phyloP scores from a whole-genome alignment of 441 rosid species.

The Populus tomentosa region DNA sequence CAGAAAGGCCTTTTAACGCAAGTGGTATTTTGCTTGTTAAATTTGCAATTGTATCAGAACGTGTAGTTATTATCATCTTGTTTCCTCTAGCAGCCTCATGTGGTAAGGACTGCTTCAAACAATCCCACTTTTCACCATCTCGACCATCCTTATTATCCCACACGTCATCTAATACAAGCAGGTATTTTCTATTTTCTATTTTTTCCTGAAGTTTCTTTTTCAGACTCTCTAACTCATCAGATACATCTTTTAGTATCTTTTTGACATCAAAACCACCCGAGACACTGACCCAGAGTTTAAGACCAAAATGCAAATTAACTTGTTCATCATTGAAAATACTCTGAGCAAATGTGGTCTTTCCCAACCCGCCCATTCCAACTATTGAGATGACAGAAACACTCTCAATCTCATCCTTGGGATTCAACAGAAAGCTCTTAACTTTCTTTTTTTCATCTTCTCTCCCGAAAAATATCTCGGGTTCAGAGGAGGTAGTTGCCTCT shows the following conservation, averaged over 20 bases:
- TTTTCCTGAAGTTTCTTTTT: background rate
- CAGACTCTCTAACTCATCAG: conserved; percentile 4
- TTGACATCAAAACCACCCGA: conserved; percentile 15
- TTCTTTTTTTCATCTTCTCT: conserved; percentile 16
- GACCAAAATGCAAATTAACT: conserved; percentile 2
- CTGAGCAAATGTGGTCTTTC: conserved; percentile 35
- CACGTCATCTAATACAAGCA: conserved; percentile 32
- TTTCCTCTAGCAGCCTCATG: conserved; percentile 18
- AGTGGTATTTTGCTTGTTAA: background rate
- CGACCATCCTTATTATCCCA: conserved; percentile 8
- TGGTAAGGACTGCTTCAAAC: background rate
- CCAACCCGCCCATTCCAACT: conserved; percentile 23
- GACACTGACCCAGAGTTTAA: conserved; percentile 15
- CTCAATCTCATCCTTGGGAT: background rate
- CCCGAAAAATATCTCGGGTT: conserved; percentile 9
- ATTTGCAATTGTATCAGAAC: background rate
- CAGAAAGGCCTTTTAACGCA: background rate
- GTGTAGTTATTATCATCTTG: conserved; percentile 24
- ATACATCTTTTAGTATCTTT: background rate
- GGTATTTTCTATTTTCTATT: conserved; percentile 3
- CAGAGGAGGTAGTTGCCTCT: background rate
- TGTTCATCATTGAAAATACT: conserved; percentile 11
- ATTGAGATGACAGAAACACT: conserved; percentile 11
- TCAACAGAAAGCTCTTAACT: conserved; percentile 4
- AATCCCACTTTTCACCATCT: conserved; percentile 4